Evolutionary conservation across 371 early-diverging fungal species (phyloP).

Genomic region (Lichtheimia corymbifera): DNA sequence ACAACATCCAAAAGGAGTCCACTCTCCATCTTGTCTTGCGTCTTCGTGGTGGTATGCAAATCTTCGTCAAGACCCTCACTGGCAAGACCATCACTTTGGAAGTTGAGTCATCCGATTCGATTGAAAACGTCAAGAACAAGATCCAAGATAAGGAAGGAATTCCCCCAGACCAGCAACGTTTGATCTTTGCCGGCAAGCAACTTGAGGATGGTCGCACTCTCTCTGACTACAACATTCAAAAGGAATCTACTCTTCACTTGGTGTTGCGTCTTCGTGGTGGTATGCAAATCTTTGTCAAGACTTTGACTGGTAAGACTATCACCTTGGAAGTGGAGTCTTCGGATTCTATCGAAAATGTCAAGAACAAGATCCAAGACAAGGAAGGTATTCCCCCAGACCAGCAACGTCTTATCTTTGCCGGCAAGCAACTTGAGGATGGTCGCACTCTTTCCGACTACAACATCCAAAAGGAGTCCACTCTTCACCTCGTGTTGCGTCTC

Average conservation of each 20-base stretch:
- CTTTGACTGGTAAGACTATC: slow-evolving; percentile 92
- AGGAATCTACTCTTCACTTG: slow-evolving; percentile 89
- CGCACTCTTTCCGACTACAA: slow-evolving; percentile 76
- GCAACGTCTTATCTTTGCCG: slow-evolving; percentile 85
- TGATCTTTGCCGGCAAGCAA: slow-evolving; percentile 87
- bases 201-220: slow-evolving; percentile 83
- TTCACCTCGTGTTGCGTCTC: slow-evolving; percentile 90
- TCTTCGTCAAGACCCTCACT: slow-evolving; percentile 79
- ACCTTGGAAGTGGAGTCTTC: slow-evolving; percentile 90
- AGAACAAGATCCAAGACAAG: slow-evolving; percentile 95
- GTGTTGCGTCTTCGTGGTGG: slow-evolving; percentile 91
- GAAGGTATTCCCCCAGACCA: slow-evolving; percentile 92
- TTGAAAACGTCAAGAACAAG: slow-evolving; percentile 91
- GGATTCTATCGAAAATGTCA: slow-evolving; percentile 91
- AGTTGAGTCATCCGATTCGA: slow-evolving; percentile 88
- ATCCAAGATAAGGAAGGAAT: slow-evolving; percentile 98
- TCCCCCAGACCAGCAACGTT: slow-evolving; percentile 85
- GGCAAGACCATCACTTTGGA: slow-evolving; percentile 94
- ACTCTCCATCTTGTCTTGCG: slow-evolving; percentile 93
- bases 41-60: slow-evolving; percentile 76
- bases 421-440: slow-evolving; percentile 86
- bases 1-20: slow-evolving; percentile 76
- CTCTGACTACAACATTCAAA: slow-evolving; percentile 71
- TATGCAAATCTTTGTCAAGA: slow-evolving; percentile 59
- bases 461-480: slow-evolving; percentile 82